These are phyloP conservation scores for Liriodendron chinense DNA, from an alignment of 164 flowering plant genomes.

Conservation along the genomic window DNA sequence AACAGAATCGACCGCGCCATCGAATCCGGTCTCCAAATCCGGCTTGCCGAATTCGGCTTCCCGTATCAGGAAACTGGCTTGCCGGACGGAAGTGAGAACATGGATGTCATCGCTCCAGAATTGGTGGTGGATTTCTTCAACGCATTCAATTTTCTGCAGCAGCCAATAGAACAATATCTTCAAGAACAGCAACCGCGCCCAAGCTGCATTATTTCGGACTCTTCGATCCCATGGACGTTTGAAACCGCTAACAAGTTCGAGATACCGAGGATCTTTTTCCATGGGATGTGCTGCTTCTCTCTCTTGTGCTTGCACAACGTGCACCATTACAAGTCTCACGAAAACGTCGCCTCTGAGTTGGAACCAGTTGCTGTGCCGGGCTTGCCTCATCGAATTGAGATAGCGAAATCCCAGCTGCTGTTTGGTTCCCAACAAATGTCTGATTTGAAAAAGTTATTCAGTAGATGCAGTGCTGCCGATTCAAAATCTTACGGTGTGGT, in stretches of 20 bases:
- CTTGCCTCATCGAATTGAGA: constrained; percentile 28
- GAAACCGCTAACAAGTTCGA: constrained; percentile 26
- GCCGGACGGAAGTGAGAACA: constrained; percentile 49
- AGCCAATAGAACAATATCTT: constrained; percentile 33
- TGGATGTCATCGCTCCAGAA: constrained; percentile 35
- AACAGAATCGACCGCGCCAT: constrained; percentile 15
- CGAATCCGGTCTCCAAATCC: constrained; percentile 24
- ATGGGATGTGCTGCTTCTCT: constrained; percentile 34
- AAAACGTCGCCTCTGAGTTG: constrained; percentile 16
- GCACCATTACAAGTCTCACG: constrained; percentile 10
- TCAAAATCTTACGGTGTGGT: constrained; percentile 30
- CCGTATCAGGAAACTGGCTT: constrained; percentile 39
- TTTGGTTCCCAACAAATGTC: background rate
- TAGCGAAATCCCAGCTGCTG: constrained; percentile 25
- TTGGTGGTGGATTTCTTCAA: constrained; percentile 21
- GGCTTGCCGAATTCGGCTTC: constrained; percentile 23
- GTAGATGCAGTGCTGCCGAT: constrained; percentile 24
- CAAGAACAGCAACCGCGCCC: constrained; percentile 26
- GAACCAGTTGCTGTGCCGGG: constrained; percentile 37
- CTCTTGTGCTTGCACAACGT: constrained; percentile 19
- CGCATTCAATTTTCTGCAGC: constrained; percentile 30
- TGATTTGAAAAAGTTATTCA: background rate
- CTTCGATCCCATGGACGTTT: constrained; percentile 35
- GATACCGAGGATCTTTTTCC: constrained; percentile 49
- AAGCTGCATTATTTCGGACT: constrained; percentile 48